Percentiles rank a stretch among this genome's conserved stretches.
Evolutionary conservation across 2,329 filamentous ascomycete species (phyloP).

Genomic region (Ceratocystis papillata): DNA sequence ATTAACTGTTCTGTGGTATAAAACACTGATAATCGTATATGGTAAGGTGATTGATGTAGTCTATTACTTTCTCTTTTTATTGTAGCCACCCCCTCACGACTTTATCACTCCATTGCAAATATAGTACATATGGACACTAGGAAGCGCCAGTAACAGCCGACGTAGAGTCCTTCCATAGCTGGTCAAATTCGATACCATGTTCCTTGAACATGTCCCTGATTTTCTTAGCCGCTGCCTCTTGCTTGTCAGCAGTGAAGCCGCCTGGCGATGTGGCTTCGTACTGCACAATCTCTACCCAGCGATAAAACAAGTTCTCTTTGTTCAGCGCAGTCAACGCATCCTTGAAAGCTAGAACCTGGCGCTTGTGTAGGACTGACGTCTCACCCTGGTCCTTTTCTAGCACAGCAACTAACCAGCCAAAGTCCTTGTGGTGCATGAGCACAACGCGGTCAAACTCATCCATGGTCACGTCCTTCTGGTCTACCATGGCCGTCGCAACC

Average conservation of each 20-base stretch:
- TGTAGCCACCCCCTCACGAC: neutral
- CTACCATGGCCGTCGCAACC: slow-evolving; percentile 57
- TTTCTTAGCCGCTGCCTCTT: slow-evolving; percentile 60
- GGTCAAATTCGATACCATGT: slow-evolving; percentile 71
- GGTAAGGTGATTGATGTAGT: neutral
- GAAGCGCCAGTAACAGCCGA: slow-evolving; percentile 25
- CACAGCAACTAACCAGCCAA: slow-evolving; percentile 51
- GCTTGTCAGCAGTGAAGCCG: slow-evolving; percentile 64
- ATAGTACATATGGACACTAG: slow-evolving; percentile 25
- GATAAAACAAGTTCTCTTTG: slow-evolving; percentile 82
- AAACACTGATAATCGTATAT: neutral
- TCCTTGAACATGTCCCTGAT: slow-evolving; percentile 64
- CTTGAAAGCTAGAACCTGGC: slow-evolving; percentile 71
- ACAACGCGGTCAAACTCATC: slow-evolving; percentile 62
- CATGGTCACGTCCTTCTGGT: slow-evolving; percentile 42
- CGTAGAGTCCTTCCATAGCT: slow-evolving; percentile 59
- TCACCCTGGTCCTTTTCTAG: slow-evolving; percentile 47
- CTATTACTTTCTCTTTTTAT: neutral
- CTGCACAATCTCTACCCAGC: slow-evolving; percentile 87
- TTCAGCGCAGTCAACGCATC: slow-evolving; percentile 63
- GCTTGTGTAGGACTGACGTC: slow-evolving; percentile 52
- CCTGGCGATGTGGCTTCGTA: slow-evolving; percentile 70
- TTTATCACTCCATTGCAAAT: slow-evolving; percentile 19
- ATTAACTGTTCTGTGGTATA: neutral
- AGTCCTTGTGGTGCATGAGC: slow-evolving; percentile 53